Conservation (phyloP, 768 basidiomycete genomes). For the Boletus fagicola region DNA sequence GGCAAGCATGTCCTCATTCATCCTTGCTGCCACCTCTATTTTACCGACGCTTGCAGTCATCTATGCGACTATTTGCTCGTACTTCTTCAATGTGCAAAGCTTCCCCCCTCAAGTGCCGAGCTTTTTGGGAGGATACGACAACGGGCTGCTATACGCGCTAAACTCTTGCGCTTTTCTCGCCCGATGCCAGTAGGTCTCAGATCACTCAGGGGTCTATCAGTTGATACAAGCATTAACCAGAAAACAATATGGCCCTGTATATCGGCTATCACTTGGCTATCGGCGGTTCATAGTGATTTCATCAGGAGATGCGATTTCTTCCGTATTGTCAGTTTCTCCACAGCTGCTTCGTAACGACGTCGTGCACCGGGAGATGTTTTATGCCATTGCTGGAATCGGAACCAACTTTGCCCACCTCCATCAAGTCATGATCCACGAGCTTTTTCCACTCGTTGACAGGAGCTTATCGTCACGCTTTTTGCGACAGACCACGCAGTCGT, state of each 20-base stretch:
- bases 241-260: slow-evolving; percentile 13
- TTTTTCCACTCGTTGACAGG: slow-evolving; percentile 25
- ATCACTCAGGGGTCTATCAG: not conserved
- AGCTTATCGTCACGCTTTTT: slow-evolving; percentile 13
- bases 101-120: slow-evolving; percentile 8
- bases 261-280: slow-evolving; percentile 18
- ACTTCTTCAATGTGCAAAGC: not conserved
- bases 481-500: slow-evolving; percentile 8
- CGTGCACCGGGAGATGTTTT: too few relatives aligned
- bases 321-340: too few relatives aligned
- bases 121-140: slow-evolving; percentile 18
- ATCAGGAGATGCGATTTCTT: slow-evolving; percentile 13
- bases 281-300: slow-evolving; percentile 18
- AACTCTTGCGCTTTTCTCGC: slow-evolving; percentile 17
- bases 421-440: slow-evolving; percentile 16
- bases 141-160: slow-evolving; percentile 11
- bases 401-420: slow-evolving; percentile 10
- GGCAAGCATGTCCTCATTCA: too few relatives aligned
- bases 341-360: too few relatives aligned
- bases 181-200: slow-evolving; percentile 22
- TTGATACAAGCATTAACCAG: slow-evolving; percentile 11
- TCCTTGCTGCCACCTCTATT: too few relatives aligned
- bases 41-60: too few relatives aligned
- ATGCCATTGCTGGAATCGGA: too few relatives aligned
- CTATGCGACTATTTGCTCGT: not conserved